A percentile compares a stretch with the other conserved stretches of the same genome.
These are phyloP conservation scores for Tetracladium setigerum DNA, from an alignment of 495 filamentous ascomycete genomes.

Conservation along the genomic window DNA sequence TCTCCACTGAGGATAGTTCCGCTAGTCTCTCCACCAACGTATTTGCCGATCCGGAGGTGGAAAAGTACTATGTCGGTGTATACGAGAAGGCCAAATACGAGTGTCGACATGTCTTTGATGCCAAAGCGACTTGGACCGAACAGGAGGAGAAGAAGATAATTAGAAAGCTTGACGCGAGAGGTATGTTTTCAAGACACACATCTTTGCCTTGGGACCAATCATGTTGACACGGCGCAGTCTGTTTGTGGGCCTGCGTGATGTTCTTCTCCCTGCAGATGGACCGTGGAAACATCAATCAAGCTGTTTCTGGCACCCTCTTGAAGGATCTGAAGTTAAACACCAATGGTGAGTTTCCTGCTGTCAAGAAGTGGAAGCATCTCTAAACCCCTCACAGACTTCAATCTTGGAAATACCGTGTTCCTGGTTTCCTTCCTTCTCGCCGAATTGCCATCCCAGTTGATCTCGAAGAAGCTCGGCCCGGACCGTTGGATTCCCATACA, in stretches of 20 bases:
- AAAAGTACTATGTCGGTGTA: conserved; percentile 23
- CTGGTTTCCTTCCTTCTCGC: conserved; percentile 57
- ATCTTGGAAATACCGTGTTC: conserved; percentile 72
- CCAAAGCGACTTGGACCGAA: conserved; percentile 60
- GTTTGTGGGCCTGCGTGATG: conserved; percentile 45
- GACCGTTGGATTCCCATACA: conserved; percentile 82
- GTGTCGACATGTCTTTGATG: conserved; percentile 65
- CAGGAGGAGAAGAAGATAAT: conserved; percentile 62
- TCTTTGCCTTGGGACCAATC: conserved; percentile 9
- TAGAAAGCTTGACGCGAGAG: conserved; percentile 50
- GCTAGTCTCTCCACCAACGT: conserved; percentile 25
- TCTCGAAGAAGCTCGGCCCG: conserved; percentile 71
- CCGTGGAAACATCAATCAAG: conserved; percentile 66
- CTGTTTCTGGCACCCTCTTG: conserved; percentile 64
- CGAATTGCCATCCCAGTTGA: conserved; percentile 67
- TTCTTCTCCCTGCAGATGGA: conserved; percentile 82
- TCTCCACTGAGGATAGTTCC: neutral
- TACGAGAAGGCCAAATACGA: conserved; percentile 42
- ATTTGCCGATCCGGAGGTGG: conserved; percentile 22
- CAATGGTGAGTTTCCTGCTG: conserved; percentile 28
- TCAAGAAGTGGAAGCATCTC: neutral
- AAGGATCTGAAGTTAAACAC: conserved; percentile 49
- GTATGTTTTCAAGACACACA: neutral
- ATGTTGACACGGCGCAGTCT: too few species aligned
- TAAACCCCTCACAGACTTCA: conserved; percentile 44